These are phyloP conservation scores for Quercus phellos DNA, from an alignment of 331 rosid species.

Conservation along the genomic window DNA sequence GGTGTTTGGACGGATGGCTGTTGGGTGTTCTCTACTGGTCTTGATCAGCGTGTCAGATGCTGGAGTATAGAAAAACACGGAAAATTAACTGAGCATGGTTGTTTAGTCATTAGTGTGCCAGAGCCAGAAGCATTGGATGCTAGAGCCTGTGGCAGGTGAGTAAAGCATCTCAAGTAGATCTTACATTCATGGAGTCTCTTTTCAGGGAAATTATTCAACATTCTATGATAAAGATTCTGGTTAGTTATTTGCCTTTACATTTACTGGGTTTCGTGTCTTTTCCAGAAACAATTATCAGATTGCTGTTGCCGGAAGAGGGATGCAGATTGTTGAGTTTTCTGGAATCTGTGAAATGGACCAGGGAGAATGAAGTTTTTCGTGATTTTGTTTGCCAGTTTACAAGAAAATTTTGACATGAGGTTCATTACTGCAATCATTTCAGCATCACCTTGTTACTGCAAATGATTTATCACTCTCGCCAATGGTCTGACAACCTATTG, in stretches of 20 bases:
- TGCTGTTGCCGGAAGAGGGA: slow-evolving; percentile 92
- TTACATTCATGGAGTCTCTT: not conserved
- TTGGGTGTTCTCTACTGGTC: slow-evolving; percentile 96
- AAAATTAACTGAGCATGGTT: slow-evolving; percentile 55
- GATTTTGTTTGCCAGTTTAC: not conserved
- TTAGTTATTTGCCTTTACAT: not conserved
- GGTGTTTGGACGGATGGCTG: slow-evolving; percentile 97
- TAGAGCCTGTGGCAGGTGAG: slow-evolving; percentile 67
- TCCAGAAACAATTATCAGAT: slow-evolving; percentile 79
- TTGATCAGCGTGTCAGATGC: slow-evolving; percentile 94
- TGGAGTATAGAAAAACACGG: slow-evolving; percentile 51
- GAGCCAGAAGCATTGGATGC: slow-evolving; percentile 95
- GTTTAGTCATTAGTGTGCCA: slow-evolving; percentile 71
- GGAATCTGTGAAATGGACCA: slow-evolving; percentile 21
- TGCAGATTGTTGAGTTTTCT: slow-evolving; percentile 79
- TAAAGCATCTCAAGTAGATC: not conserved
- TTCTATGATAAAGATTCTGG: slow-evolving; percentile 2
- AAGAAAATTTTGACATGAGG: not conserved
- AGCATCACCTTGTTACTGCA: not conserved
- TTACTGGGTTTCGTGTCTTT: slow-evolving; percentile 3
- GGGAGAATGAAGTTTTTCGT: slow-evolving; percentile 18
- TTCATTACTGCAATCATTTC: not conserved
- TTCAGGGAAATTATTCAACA: not conserved
- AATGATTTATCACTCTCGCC: not conserved
- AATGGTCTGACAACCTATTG: not conserved